Evolutionary conservation across 257 asterid species (phyloP).

Genomic region (Solanum paucissectum): DNA sequence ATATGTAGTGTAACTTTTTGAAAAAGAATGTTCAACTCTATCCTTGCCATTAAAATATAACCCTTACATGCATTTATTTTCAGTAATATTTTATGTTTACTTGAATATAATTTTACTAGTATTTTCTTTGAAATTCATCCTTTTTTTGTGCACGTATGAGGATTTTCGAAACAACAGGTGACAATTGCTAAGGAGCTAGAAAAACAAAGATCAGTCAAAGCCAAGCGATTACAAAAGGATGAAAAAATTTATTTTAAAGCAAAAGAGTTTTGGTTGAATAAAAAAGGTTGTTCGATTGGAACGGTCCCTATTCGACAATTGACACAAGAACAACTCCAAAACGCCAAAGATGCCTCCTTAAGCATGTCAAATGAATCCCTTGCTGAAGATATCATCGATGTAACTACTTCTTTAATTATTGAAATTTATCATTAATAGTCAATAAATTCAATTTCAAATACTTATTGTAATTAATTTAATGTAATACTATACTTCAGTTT

Average conservation of each 20-base stretch:
- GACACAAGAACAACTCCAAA: background rate
- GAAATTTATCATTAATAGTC: too few relatives aligned
- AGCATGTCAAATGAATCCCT: background rate
- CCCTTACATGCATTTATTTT: too few relatives aligned
- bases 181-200: background rate
- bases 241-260: background rate
- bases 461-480: too few relatives aligned
- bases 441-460: too few relatives aligned
- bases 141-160: background rate
- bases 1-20: too few relatives aligned
- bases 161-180: background rate
- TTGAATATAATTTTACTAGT: background rate
- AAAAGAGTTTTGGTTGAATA: background rate
- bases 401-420: background rate
- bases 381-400: background rate
- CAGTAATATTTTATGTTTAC: background rate
- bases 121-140: background rate
- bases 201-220: background rate
- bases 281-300: background rate
- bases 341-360: background rate
- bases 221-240: background rate
- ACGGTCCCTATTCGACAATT: background rate
- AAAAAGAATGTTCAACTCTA: too few relatives aligned
- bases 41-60: too few relatives aligned
- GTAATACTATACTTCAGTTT: too few relatives aligned